A percentile compares a stretch with the other conserved stretches of the same genome.
phyloP scores from a whole-genome alignment of 2,329 filamentous ascomycete species.

The Fusarium graminum region DNA sequence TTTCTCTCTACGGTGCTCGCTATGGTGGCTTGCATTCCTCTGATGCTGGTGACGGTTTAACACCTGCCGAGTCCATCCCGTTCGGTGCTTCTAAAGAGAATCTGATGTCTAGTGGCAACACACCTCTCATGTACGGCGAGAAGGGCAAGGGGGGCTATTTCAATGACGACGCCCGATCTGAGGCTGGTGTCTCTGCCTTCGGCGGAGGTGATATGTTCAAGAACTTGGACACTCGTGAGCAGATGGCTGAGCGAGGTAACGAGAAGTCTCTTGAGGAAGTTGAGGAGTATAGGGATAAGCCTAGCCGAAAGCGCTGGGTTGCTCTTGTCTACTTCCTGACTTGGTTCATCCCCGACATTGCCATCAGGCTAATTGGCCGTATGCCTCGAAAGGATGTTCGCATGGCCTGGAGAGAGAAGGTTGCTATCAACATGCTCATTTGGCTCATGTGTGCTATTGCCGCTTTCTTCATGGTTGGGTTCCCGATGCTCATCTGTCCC shows the following conservation, averaged over 20 bases:
- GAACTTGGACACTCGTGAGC: constrained; percentile 91
- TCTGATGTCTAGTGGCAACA: constrained; percentile 64
- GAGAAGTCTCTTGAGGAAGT: constrained; percentile 92
- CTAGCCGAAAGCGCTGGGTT: constrained; percentile 91
- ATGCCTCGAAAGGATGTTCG: constrained; percentile 95
- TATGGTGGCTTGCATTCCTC: constrained; percentile 56
- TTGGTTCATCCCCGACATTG: constrained; percentile 87
- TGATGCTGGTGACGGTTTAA: constrained; percentile 72
- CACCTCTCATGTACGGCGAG: constrained; percentile 76
- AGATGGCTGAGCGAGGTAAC: constrained; percentile 95
- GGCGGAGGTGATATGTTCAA: constrained; percentile 98
- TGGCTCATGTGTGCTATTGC: constrained; percentile 85
- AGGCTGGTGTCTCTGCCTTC: constrained; percentile 91
- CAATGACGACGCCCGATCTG: constrained; percentile 88
- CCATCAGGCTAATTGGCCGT: constrained; percentile 79
- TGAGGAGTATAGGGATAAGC: constrained; percentile 82
- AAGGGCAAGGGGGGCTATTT: constrained; percentile 85
- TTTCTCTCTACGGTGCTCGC: constrained; percentile 61
- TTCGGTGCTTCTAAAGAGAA: constrained; percentile 75
- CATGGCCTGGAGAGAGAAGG: constrained; percentile 94
- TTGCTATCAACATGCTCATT: constrained; percentile 98
- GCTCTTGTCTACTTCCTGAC: constrained; percentile 86
- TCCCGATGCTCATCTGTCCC: constrained; percentile 90
- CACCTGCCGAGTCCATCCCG: constrained; percentile 69
- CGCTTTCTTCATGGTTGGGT: constrained; percentile 90